Conservation (phyloP, 345 rosid genomes). For the Aethionema arabicum region DNA sequence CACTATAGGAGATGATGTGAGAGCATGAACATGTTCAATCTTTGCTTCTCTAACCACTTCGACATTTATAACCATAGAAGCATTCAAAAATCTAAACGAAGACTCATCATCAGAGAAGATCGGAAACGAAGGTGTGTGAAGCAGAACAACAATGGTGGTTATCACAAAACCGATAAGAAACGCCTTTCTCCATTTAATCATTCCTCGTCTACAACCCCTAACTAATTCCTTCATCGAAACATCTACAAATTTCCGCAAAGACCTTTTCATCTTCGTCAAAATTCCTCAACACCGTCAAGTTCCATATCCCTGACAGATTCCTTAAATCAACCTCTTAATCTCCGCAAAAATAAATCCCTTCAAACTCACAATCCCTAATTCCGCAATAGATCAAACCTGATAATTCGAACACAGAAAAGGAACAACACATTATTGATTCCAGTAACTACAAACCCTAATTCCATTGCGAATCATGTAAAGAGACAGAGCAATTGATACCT, state of each 20-base stretch:
- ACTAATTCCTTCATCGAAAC: constrained; percentile 43
- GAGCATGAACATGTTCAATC: constrained; percentile 33
- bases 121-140: constrained; percentile 45
- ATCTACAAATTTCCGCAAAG: constrained; percentile 25
- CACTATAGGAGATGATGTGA: constrained; percentile 32
- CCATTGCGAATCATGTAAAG: not conserved
- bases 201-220: constrained; percentile 40
- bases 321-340: not conserved
- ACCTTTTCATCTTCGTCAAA: constrained; percentile 27
- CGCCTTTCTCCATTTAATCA: constrained; percentile 54
- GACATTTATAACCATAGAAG: constrained; percentile 43
- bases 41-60: constrained; percentile 41
- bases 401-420: not conserved
- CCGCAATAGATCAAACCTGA: constrained; percentile 32
- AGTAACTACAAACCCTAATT: constrained; percentile 10
- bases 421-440: constrained; percentile 12
- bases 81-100: constrained; percentile 36
- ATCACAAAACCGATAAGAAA: constrained; percentile 47
- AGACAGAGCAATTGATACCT: constrained; percentile 17
- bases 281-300: constrained; percentile 10
- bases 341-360: not conserved
- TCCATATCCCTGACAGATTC: not conserved
- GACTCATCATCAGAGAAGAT: constrained; percentile 36
- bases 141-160: constrained; percentile 49
- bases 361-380: constrained; percentile 28